phyloP scores from a whole-genome alignment of 2,329 filamentous ascomycete genomes.

The Paradendryphiella salina region DNA sequence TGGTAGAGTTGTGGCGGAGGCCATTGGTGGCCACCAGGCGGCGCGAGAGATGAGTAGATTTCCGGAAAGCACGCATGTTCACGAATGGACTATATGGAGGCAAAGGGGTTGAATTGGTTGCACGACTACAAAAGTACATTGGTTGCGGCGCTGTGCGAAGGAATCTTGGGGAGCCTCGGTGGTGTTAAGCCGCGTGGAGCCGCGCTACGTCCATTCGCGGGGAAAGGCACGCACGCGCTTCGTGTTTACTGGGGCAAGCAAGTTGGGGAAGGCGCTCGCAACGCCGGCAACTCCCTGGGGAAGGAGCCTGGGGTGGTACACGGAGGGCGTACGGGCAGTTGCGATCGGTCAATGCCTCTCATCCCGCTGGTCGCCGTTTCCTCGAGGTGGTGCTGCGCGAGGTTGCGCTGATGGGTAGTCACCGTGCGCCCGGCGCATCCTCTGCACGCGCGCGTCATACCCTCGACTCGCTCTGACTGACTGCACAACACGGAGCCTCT shows the following conservation, averaged over 20 bases:
- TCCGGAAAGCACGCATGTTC: constrained; percentile 44
- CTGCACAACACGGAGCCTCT: background rate
- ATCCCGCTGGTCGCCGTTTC: background rate
- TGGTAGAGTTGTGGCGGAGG: constrained; percentile 39
- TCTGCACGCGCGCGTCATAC: constrained; percentile 14
- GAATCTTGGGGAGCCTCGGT: constrained; percentile 31
- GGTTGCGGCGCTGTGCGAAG: constrained; percentile 12
- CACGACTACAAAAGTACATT: constrained; percentile 24
- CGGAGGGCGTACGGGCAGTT: background rate
- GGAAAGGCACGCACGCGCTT: constrained; percentile 18
- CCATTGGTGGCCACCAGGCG: constrained; percentile 40
- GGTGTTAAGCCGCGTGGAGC: constrained; percentile 30
- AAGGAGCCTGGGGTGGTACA: constrained; percentile 3
- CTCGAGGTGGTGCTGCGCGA: constrained; percentile 3
- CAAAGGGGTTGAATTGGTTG: constrained; percentile 13
- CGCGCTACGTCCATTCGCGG: constrained; percentile 28
- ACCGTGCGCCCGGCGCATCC: constrained; percentile 10
- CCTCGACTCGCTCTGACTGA: constrained; percentile 1
- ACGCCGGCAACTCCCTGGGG: constrained; percentile 4
- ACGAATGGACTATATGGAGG: constrained; percentile 17
- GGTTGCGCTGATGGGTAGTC: constrained; percentile 12
- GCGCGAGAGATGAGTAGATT: constrained; percentile 41
- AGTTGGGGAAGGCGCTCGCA: constrained; percentile 1
- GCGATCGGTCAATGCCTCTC: constrained; percentile 1
- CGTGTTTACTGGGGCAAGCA: constrained; percentile 22